Evolutionary conservation across 306 rosid species (phyloP), one percentile per base, ranked within the genome.

Genomic region (Geum urbanum): DNA sequence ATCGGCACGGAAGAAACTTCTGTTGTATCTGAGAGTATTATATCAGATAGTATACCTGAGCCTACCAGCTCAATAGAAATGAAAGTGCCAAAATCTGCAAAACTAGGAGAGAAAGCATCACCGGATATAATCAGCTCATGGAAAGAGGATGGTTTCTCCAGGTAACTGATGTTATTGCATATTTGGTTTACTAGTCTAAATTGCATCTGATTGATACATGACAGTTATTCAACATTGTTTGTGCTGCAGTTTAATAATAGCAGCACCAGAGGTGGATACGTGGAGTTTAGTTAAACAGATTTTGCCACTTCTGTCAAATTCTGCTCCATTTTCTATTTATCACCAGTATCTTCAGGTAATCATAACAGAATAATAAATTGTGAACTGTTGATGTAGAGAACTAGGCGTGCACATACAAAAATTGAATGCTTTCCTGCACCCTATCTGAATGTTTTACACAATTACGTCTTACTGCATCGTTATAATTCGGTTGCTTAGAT

Each of bases 241-340:
- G 32, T 27, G 32, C 35, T 66, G 75, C 90, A 94, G 97, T 83
- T 74, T 94, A 77, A 76, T 94, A 76, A 77, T 94, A 75, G 95
- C 97, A 5, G 96, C 98, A 4, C 95, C 98, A 4, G 92, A 94
- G 77, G 66, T 80, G 79, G 97, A 94, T 83, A 66, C 81, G 40
- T 94, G 96, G 96, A 41, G 74, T 57, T 60, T 88, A 74, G 85
- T 84, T 61, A 83, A 75, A 77, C 89, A 88, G 70, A 78, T 88
- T 50, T 72, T 88, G 76, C 97, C 97, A 19, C 95, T 87, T 58
- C 49, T 90, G 55, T 76, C 98, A 53, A 87, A 86, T 81, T 94
- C 98, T 37, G 97, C 96, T 68, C 92, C 98, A n/a, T 90, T 94
- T 86, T 92, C 89, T 22, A 88, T 90, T 74, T 94, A 88, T 85